A percentile compares a stretch with the other conserved stretches of the same genome.
Evolutionary conservation across 1,284 basidiomycete species (phyloP).

Genomic region (Neonothopanus nambi): DNA sequence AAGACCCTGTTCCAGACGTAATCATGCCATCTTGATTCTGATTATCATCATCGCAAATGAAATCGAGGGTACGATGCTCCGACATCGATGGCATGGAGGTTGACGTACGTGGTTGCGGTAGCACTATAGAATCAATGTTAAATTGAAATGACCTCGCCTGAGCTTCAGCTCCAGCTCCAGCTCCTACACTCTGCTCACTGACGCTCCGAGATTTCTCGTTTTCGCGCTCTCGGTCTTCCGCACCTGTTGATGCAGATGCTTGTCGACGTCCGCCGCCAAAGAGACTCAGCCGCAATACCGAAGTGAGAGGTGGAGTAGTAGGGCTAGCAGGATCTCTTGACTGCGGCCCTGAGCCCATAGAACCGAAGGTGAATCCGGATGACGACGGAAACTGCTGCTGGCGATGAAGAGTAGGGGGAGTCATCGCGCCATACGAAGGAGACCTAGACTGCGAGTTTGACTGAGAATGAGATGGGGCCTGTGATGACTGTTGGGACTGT

Average conservation of each 20-base stretch:
- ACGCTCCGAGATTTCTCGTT: neutral
- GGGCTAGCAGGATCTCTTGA: neutral
- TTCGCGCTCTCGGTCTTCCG: neutral
- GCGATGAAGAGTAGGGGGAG: neutral
- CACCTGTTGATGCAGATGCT: neutral
- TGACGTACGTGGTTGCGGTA: conserved; percentile 5
- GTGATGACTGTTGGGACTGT: neutral
- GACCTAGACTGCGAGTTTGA: neutral
- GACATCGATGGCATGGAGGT: conserved; percentile 11
- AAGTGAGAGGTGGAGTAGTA: neutral
- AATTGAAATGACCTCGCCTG: neutral
- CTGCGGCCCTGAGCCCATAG: neutral
- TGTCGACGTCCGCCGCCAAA: neutral
- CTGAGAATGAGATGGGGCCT: conserved; percentile 3
- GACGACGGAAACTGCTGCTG: neutral
- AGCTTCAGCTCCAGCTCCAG: neutral
- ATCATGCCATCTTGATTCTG: neutral
- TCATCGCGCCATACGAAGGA: neutral
- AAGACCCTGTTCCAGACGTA: neutral
- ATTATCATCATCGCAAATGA: neutral
- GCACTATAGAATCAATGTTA: neutral
- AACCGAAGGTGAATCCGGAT: conserved; percentile 12
- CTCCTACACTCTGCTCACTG: neutral
- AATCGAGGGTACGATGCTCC: neutral
- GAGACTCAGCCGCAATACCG: conserved; percentile 3